Conservation (phyloP, 352 stramenopile species). For the Salisapilia sapeloensis region DNA sequence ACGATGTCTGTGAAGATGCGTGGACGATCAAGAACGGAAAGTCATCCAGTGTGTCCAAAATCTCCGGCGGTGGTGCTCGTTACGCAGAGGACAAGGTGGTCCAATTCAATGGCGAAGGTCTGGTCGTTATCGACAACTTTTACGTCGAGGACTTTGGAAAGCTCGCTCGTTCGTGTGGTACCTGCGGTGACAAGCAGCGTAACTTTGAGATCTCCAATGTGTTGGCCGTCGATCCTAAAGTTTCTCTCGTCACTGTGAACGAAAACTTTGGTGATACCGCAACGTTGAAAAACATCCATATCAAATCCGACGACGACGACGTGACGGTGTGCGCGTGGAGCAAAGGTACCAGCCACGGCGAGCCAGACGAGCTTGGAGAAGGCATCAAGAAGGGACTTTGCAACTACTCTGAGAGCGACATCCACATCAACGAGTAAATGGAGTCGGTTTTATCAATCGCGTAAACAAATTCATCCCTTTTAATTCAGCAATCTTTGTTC, state of each 20-base stretch:
- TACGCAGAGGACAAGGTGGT: constrained; percentile 30
- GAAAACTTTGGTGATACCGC: constrained; percentile 17
- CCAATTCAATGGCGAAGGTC: constrained; percentile 25
- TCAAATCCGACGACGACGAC: constrained; percentile 6
- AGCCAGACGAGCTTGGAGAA: constrained; percentile 14
- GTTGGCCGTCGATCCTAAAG: constrained; percentile 17
- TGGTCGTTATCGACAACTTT: constrained; percentile 21
- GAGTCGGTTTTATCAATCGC: too few species aligned
- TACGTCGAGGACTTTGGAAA: constrained; percentile 25
- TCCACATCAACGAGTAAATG: too few species aligned
- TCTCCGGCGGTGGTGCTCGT: constrained; percentile 17
- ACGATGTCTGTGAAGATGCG: constrained; percentile 27
- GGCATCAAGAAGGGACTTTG: constrained; percentile 13
- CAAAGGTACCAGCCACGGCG: constrained; percentile 7
- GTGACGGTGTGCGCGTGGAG: constrained; percentile 14
- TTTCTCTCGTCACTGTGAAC: constrained; percentile 24
- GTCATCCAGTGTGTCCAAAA: constrained; percentile 9
- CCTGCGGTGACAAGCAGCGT: constrained; percentile 15
- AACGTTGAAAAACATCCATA: constrained; percentile 19
- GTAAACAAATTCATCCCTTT: too few species aligned
- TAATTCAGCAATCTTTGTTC: too few species aligned
- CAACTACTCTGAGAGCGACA: constrained; percentile 14
- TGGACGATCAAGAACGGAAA: constrained; percentile 21
- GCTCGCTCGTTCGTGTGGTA: constrained; percentile 23
- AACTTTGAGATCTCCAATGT: constrained; percentile 22